Conservation (phyloP, 1,139 yeast species). For the Meyerozyma elateridarum region DNA sequence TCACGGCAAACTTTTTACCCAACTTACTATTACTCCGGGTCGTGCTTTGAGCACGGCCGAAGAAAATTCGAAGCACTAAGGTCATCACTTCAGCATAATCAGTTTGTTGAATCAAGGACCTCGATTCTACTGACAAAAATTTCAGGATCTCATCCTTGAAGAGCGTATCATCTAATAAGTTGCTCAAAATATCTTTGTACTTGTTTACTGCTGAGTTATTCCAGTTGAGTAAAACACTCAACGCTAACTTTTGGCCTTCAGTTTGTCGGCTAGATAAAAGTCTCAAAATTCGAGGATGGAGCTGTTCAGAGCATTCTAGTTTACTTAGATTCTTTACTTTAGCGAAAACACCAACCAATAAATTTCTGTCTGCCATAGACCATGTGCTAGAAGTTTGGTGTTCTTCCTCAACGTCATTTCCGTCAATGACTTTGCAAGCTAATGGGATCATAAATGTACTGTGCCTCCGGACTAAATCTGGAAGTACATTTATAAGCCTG, state of each 20-base stretch:
- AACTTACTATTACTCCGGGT: conserved; percentile 61
- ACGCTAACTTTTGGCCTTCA: conserved; percentile 67
- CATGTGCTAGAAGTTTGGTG: conserved; percentile 25
- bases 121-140: conserved; percentile 50
- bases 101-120: conserved; percentile 50
- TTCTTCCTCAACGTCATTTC: conserved; percentile 23
- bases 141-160: conserved; percentile 81
- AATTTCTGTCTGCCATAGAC: conserved; percentile 59
- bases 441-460: conserved; percentile 53
- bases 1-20: conserved; percentile 72
- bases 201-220: conserved; percentile 54
- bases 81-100: conserved; percentile 67
- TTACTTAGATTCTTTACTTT: conserved; percentile 61
- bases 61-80: conserved; percentile 68
- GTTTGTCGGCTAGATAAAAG: conserved; percentile 60
- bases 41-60: conserved; percentile 74
- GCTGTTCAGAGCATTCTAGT: conserved; percentile 45
- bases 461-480: conserved; percentile 64
- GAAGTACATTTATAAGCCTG: conserved; percentile 47
- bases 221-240: conserved; percentile 67
- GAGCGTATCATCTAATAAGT: conserved; percentile 73
- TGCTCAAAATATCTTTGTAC: conserved; percentile 69
- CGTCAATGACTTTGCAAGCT: conserved; percentile 30
- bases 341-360: conserved; percentile 58
- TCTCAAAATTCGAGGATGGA: conserved; percentile 50